phyloP scores from a whole-genome alignment of 139 green algal genomes.

The Tetraselmis striata region DNA sequence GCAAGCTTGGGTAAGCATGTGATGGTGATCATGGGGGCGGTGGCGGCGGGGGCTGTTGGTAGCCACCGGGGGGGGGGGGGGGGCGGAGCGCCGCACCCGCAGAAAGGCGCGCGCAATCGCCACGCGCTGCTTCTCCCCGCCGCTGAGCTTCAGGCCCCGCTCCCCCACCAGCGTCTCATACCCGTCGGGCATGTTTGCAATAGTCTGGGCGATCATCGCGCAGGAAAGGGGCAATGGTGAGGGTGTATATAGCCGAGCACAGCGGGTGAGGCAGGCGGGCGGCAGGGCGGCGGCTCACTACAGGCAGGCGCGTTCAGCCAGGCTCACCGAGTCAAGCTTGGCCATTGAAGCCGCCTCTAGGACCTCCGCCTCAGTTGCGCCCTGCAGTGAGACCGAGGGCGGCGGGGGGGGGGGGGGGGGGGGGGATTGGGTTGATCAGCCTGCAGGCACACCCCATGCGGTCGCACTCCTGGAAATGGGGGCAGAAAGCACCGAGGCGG shows the following conservation, averaged over 20 bases:
- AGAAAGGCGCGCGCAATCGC: constrained; percentile 85
- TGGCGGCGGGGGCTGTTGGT: too few relatives aligned
- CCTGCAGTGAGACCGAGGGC: not conserved
- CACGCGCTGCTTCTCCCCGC: constrained; percentile 93
- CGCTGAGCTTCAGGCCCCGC: constrained; percentile 80
- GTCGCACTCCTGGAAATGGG: not conserved
- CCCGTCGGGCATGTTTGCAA: constrained; percentile 56
- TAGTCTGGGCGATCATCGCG: constrained; percentile 30
- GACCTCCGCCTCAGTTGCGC: not conserved
- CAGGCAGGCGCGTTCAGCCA: constrained; percentile 3
- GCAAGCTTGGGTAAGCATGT: too few relatives aligned
- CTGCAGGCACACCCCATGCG: too few relatives aligned
- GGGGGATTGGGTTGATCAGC: too few relatives aligned
- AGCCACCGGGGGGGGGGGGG: not conserved
- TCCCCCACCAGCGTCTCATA: constrained; percentile 74
- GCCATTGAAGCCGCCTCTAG: not conserved
- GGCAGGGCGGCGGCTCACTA: not conserved
- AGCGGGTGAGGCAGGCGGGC: not conserved
- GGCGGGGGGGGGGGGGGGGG: not conserved
- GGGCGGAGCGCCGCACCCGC: constrained; percentile 6
- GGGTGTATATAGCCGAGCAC: not conserved
- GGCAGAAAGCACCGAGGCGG: not conserved
- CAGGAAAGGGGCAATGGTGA: not conserved
- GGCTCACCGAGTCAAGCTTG: constrained; percentile 28
- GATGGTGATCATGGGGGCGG: too few relatives aligned